Evolutionary conservation across 345 rosid genomes (phyloP), one percentile per base, ranked within the genome.

Genomic region (Salix udensis): DNA sequence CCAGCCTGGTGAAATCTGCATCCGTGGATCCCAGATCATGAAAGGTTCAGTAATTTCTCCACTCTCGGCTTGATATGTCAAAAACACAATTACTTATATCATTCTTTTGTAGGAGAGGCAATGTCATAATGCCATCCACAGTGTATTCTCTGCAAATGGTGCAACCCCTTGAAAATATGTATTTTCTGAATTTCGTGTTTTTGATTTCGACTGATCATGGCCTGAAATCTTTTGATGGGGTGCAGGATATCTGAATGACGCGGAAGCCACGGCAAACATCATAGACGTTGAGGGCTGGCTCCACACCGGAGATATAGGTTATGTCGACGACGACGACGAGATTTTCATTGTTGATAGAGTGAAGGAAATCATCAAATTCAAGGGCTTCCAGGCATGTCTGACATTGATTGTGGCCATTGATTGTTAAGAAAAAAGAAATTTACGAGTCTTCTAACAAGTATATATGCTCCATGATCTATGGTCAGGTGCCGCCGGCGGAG

Each of bases 1-100:
- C 82, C 97, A 90, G 58, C 84, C 96, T 12, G 98, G 98, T 21
- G 98, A 95, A 79, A 91, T 95, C 53, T 95, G 98, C 87, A 91
- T 95, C 66, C 91, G 97, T 0, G 98, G 98, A 31, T 80, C 84
- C 61, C 98, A 95, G 55, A 90, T 95, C 65, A 95, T 95, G 97
- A 93, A 93, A 90, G 97, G 97, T 91, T 42, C 61, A 15, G 23
- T 40, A 16, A 12, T 4, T 1, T 67, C 37, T 55, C 7, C 14
- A 4, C 6, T 48, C 1, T 21, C 52, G 14, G 52, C 52, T 46
- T 46, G 52, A 46, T 4, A 46, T 14, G 52, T 16, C 52, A 46
- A 4, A 14, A 46, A 46, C 52, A 46, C 14, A 46, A 46, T 46
- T 46, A 46, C 14, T 46, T 46, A 46, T 46, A 14, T 46, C 52